Evolutionary conservation across 208 protist genomes (phyloP).

Genomic region (Trypanosoma melophagium): DNA sequence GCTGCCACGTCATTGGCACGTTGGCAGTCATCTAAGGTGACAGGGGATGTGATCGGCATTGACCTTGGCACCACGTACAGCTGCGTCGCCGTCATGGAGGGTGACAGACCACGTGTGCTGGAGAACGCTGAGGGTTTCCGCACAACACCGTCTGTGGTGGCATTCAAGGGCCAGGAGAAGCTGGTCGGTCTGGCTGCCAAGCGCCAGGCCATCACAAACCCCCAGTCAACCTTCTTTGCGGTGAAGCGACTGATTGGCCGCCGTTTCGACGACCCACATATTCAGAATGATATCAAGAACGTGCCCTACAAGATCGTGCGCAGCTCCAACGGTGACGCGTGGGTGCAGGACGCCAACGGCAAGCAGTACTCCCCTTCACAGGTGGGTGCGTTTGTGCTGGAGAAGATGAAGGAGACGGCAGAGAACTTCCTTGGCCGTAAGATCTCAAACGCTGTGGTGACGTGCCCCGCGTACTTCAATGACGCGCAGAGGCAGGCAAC

Average conservation of each 20-base stretch:
- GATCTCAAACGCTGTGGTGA: constrained; percentile 95
- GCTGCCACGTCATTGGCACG: constrained; percentile 39
- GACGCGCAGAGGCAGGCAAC: constrained; percentile 97
- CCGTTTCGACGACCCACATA: constrained; percentile 75
- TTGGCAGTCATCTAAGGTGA: constrained; percentile 59
- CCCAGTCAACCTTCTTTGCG: constrained; percentile 91
- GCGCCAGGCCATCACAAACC: constrained; percentile 89
- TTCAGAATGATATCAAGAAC: constrained; percentile 91
- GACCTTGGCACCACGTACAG: no score
- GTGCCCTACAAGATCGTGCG: constrained; percentile 94
- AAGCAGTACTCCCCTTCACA: constrained; percentile 96
- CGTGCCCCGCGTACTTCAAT: constrained; percentile 98
- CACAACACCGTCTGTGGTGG: constrained; percentile 98
- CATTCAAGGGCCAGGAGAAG: constrained; percentile 96
- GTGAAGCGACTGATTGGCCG: constrained; percentile 95
- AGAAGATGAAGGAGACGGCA: constrained; percentile 92
- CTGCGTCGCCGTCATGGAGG: no score
- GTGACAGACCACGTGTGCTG: no score
- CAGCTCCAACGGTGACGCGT: constrained; percentile 43
- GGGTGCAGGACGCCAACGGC: constrained; percentile 61
- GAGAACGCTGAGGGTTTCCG: constrained; percentile 99
- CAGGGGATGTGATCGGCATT: not conserved
- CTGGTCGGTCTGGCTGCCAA: constrained; percentile 96
- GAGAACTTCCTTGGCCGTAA: constrained; percentile 94
- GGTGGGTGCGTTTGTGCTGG: constrained; percentile 95